Conservation (phyloP, 2,329 filamentous ascomycete species). For the Trichocomaceae sp. region DNA sequence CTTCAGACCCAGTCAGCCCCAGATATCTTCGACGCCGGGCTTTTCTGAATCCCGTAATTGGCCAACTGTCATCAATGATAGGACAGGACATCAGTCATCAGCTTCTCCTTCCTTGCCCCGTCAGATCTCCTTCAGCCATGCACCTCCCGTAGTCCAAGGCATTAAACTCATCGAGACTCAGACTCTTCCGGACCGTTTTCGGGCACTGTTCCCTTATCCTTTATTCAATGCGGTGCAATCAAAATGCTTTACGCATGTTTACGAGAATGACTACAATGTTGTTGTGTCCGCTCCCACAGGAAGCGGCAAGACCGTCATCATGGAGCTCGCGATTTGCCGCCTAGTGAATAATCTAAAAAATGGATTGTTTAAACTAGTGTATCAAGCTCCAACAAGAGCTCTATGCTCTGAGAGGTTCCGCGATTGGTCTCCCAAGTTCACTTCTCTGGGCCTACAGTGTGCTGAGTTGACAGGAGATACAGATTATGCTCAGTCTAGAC, state of each 20-base stretch:
- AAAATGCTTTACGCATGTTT: conserved; percentile 64
- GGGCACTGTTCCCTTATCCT: conserved; percentile 63
- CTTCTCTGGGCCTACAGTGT: conserved; percentile 58
- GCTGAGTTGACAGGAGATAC: conserved; percentile 80
- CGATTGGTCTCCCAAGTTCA: conserved; percentile 74
- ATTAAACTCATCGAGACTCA: conserved; percentile 55
- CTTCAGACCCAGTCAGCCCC: conserved; percentile 14
- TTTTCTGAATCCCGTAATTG: conserved; percentile 10
- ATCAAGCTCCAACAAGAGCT: conserved; percentile 78
- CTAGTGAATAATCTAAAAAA: conserved; percentile 52
- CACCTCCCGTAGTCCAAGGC: conserved; percentile 48
- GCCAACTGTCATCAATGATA: conserved; percentile 1
- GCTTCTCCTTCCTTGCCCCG: conserved; percentile 12
- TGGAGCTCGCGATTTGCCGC: conserved; percentile 76
- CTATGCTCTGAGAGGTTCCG: conserved; percentile 68
- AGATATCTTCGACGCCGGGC: background rate
- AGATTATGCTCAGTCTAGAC: conserved; percentile 57
- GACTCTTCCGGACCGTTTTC: conserved; percentile 62
- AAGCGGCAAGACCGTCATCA: conserved; percentile 74
- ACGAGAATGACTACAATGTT: conserved; percentile 64
- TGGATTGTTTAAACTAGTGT: conserved; percentile 70
- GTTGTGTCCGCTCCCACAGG: conserved; percentile 77
- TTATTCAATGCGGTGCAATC: conserved; percentile 80
- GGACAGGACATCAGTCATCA: background rate
- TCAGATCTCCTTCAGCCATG: conserved; percentile 27